phyloP scores from a whole-genome alignment of 257 asterid genomes.

The Osmanthus fragrans region DNA sequence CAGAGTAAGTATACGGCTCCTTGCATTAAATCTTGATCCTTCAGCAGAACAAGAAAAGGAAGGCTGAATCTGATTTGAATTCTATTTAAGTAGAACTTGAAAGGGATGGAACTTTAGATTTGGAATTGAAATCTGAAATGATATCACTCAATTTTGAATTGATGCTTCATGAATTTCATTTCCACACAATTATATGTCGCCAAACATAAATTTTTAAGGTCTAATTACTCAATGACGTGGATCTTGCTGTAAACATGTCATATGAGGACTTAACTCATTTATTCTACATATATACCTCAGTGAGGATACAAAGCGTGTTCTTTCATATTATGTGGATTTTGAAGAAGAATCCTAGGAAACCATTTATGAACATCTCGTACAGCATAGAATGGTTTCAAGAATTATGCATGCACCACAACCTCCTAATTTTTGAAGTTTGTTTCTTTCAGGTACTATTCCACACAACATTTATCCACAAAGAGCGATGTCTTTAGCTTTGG shows the following conservation, averaged over 20 bases:
- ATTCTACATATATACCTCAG: neutral
- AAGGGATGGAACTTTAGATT: neutral
- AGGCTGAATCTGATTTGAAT: neutral
- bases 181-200: neutral
- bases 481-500: constrained; percentile 94
- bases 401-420: neutral
- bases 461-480: constrained; percentile 69
- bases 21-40: constrained; percentile 11
- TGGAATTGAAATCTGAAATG: neutral
- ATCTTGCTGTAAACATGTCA: neutral
- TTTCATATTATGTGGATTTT: neutral
- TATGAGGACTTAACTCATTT: neutral
- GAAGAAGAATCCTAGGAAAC: neutral
- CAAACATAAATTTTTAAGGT: neutral
- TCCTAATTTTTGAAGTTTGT: constrained; percentile 4
- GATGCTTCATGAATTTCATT: neutral
- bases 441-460: constrained; percentile 63
- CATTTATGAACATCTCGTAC: constrained; percentile 8
- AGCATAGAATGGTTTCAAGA: neutral
- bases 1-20: constrained; percentile 54
- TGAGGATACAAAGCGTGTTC: neutral
- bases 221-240: neutral
- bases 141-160: neutral
- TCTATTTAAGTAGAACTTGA: neutral
- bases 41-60: neutral